A percentile compares a stretch with the other conserved stretches of the same genome.
These are phyloP conservation scores for Arthrinium puccinioides DNA, from an alignment of 2,329 filamentous ascomycete species.

Conservation along the genomic window DNA sequence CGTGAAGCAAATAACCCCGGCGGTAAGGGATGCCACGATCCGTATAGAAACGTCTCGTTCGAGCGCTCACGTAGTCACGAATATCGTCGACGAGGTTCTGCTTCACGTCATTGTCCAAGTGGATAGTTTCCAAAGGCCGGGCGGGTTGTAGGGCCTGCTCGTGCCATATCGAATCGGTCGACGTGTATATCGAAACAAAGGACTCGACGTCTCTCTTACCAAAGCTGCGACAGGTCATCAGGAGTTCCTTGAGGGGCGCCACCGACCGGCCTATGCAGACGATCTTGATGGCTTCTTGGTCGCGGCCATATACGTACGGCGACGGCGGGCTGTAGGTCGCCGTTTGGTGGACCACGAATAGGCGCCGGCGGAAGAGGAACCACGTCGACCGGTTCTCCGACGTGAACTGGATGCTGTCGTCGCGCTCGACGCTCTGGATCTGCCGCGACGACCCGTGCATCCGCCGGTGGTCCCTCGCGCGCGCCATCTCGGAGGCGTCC, in stretches of 20 bases:
- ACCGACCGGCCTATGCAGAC: neutral
- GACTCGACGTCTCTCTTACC: neutral
- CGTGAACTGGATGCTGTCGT: neutral
- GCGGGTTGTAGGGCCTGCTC: slow-evolving; percentile 10
- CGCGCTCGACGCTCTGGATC: neutral
- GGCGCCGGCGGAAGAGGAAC: neutral
- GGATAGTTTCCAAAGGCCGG: slow-evolving; percentile 13
- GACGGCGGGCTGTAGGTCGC: neutral
- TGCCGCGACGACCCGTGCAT: neutral
- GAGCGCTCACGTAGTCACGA: slow-evolving; percentile 1
- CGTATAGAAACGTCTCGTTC: neutral
- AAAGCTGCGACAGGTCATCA: neutral
- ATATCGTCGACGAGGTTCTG: slow-evolving; percentile 1
- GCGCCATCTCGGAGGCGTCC: neutral
- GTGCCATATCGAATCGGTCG: neutral
- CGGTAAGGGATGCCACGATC: slow-evolving; percentile 3
- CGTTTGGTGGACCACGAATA: neutral
- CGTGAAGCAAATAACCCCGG: slow-evolving; percentile 3
- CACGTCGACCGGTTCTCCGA: neutral
- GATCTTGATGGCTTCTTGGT: neutral
- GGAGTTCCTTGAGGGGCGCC: neutral
- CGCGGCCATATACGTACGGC: neutral
- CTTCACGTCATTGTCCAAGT: slow-evolving; percentile 1
- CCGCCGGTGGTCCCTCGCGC: neutral
- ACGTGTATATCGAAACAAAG: neutral